Evolutionary conservation across 257 asterid species (phyloP), one percentile per base, ranked within the genome.

Genomic region (Salvia splendens): DNA sequence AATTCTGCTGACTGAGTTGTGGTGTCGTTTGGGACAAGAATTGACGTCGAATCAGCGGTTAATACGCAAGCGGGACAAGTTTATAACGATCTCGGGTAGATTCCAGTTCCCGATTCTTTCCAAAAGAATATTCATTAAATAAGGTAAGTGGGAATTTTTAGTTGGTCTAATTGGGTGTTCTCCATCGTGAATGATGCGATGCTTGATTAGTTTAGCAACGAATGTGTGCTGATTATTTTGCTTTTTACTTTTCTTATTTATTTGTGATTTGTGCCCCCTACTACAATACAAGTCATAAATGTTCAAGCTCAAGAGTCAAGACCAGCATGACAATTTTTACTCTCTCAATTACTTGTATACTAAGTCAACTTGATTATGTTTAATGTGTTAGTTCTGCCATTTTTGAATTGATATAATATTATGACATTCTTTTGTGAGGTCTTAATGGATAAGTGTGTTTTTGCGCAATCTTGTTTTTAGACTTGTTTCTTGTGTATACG

Each of bases 101-200:
- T 72, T 64, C 77, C 47, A 46, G 12, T 48, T 57, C 61, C 63
- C 53, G 45, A 17, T 24, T 4, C 52, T 11, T 24, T 41, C 1
- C n/a, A 43, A 47, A 61, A 41, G 41, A 41, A 5, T 33, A 56
- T 24, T 17, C 10, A 9, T n/a, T 36, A 56, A 38, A 15, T 48
- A 42, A 42, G 3, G 43, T n/a, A 7, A 45, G 46, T 56, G 5
- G 24, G 47, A 42, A 65, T 4, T 58, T 36, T n/a, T 20, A 51
- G 52, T 16, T 64, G 48, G 69, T 64, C 46, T 38, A 65, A 65
- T 65, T 65, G 56, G 68, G 68, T 28, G 55, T 59, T 15, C 49
- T 62, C 28, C 28, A 28, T 3, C 20, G 5, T 41, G 5, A 11
- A 0, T 5, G 52, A 61, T 61, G 51, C 52, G 62, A 41, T 32